Evolutionary conservation across 2,329 filamentous ascomycete species (phyloP), one percentile per base, ranked within the genome.

Genomic region (Trematosphaeria pertusa): DNA sequence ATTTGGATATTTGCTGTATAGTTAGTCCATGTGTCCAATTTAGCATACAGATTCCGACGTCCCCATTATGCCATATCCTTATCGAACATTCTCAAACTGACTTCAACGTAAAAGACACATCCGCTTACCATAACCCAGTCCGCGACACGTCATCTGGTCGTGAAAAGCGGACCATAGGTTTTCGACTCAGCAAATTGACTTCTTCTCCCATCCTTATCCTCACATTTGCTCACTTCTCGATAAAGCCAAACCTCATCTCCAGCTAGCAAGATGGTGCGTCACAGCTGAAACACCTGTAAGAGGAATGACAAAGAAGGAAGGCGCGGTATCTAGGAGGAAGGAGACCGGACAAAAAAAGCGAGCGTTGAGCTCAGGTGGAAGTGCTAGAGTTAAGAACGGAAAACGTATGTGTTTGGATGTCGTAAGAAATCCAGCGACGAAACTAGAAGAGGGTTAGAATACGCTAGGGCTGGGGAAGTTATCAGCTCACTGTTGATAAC

Each of bases 401-500:
- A 42, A 69, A 71, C 46, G 54, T 62, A 59, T 69, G 59, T 11
- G 57, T 43, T 11, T 46, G 28, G 17, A 38, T 36, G 14, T 68
- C 56, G 40, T 66, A 71, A 14, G 56, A 54, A 11, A 71, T 62
- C 65, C 67, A 70, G 28, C 59, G 61, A 20, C 59, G 46, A 30
- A 58, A 51, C 67, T 70, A 28, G 2, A 41, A 2, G 20, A 14
- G 36, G 4, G 43, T 66, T 41, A 66, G 52, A 38, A 35, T 18
- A 17, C 35, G 35, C 9, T 6, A n/a, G 2, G 20, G 15, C 21
- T 22, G 21, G 14, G 18, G n/a, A n/a, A n/a, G n/a, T n/a, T n/a
- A 14, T 14, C n/a, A 8, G 58, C 68, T 59, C 47, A 68, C 68
- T 15, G 61, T 51, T 28, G 69, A 56, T 4, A 87, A 74, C 5